A percentile compares a stretch with the other conserved stretches of the same genome.
Conservation (phyloP, 371 early-diverging fungal genomes). For the Mucor lusitanicus region DNA sequence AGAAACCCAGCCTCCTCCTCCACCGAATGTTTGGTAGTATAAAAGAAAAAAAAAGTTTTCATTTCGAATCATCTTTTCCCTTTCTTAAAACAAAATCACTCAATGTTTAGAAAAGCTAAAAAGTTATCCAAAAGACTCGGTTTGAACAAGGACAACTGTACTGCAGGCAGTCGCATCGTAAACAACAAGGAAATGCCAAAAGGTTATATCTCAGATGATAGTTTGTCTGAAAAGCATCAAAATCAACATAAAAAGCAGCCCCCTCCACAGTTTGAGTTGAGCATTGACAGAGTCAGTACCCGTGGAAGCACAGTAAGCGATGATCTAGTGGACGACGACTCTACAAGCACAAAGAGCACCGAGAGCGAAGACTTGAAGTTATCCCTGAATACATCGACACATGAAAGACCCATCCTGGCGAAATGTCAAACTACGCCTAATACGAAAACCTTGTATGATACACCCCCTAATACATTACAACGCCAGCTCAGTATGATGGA, state of each 20-base stretch:
- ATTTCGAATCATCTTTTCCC: background rate
- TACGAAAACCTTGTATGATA: background rate
- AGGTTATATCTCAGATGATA: background rate
- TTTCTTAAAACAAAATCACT: background rate
- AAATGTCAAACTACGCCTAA: constrained; percentile 14
- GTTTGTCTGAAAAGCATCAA: background rate
- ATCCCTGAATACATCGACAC: background rate
- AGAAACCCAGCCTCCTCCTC: background rate
- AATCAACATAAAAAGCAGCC: background rate
- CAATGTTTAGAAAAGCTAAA: constrained; percentile 25
- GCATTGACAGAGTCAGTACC: constrained; percentile 5
- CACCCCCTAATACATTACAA: background rate
- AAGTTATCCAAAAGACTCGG: constrained; percentile 15
- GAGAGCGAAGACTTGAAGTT: background rate
- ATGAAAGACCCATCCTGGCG: constrained; percentile 3
- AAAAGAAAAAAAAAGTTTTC: background rate
- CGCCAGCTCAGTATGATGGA: constrained; percentile 6
- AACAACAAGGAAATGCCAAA: background rate
- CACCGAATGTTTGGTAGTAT: background rate
- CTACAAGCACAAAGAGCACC: constrained; percentile 4
- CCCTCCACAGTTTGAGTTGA: background rate
- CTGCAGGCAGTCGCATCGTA: background rate
- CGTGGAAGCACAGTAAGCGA: background rate
- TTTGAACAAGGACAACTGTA: constrained; percentile 14
- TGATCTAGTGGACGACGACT: background rate